Percentiles rank a stretch among this genome's conserved stretches.
Conservation (phyloP, 1,284 basidiomycete species). For the Tausonia pullulans region DNA sequence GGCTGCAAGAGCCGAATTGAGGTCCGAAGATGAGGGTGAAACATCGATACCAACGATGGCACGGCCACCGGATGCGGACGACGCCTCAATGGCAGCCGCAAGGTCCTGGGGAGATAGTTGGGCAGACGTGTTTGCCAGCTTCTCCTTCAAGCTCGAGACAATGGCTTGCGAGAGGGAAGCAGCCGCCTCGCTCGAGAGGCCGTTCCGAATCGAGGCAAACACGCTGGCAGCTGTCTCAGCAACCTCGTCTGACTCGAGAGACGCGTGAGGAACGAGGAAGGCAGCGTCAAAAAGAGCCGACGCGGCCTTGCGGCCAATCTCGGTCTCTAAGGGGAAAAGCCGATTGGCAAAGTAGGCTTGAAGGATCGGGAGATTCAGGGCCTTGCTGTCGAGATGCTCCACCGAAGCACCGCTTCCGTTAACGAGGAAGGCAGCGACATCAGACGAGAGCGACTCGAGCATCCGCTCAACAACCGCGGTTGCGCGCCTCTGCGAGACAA, state of each 20-base stretch:
- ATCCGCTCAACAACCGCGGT: background rate
- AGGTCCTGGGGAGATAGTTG: background rate
- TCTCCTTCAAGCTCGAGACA: background rate
- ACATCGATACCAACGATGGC: no score
- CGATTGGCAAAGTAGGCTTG: background rate
- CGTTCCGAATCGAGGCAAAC: no score
- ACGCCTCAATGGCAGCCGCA: no score
- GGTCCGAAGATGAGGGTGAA: slow-evolving; percentile 20
- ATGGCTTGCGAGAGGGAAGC: background rate
- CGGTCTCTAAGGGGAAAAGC: background rate
- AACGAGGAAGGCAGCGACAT: no score
- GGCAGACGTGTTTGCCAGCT: background rate
- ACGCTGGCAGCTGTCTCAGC: background rate
- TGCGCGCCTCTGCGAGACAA: background rate
- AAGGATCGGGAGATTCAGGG: slow-evolving; percentile 2
- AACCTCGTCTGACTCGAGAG: slow-evolving; percentile 15
- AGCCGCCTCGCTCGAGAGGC: no score
- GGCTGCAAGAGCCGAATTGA: no score
- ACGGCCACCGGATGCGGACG: no score
- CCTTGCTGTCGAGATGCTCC: no score
- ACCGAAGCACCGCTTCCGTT: no score
- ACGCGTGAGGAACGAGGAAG: slow-evolving; percentile 4
- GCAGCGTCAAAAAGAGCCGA: background rate
- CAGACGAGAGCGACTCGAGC: background rate
- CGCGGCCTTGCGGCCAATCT: background rate